Evolutionary conservation across 2,329 filamentous ascomycete genomes (phyloP), one percentile per base, ranked within the genome.

Genomic region (Colletotrichum chrysophilum): DNA sequence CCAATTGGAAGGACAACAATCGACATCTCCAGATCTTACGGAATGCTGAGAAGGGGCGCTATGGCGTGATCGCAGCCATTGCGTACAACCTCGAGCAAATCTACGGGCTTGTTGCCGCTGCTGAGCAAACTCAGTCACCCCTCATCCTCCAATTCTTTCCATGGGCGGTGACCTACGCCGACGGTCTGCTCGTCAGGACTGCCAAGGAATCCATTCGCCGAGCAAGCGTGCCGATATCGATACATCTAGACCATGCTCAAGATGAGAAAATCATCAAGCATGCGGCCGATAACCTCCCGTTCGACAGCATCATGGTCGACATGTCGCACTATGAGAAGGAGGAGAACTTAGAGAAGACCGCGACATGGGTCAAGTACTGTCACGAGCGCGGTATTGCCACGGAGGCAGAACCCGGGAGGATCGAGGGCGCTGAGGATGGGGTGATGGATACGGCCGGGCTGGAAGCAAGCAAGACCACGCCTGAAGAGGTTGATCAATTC

Each of bases 271-370:
- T 91, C 61, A 91, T 94, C 78, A 87, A 88, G 7, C 85, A 84
- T 1, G 91, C 91, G 0, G 91, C 91, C 0, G 86, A 89, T 75
- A 85, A 86, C 4, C 85, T 91, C 0, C 87, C 87, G 1, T 94
- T 95, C 78, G 93, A 95, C 81, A 90, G 87, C 71, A 94, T 95
- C 81, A 95, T 95, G 93, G 91, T 95, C 1, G 93, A 95, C 82
- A 95, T 95, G 93, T 91, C 88, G 72, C 93, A 95, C 81, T 92
- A 93, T 80, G 92, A 94, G 78, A 92, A 91, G 79, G 92, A 89
- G 66, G 93, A 94, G 85, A 95, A 95, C 80, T 85, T 95, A 43
- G 85, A 87, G 2, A 87, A 89, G 80, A 94, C 93, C 28, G 87
- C 86, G 66, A 90, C 93, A 72, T 83, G 94, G 71, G 91, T 92